Base-by-base conservation (phyloP, 768 basidiomycete genomes). In the Tricholoma sp. region DNA sequence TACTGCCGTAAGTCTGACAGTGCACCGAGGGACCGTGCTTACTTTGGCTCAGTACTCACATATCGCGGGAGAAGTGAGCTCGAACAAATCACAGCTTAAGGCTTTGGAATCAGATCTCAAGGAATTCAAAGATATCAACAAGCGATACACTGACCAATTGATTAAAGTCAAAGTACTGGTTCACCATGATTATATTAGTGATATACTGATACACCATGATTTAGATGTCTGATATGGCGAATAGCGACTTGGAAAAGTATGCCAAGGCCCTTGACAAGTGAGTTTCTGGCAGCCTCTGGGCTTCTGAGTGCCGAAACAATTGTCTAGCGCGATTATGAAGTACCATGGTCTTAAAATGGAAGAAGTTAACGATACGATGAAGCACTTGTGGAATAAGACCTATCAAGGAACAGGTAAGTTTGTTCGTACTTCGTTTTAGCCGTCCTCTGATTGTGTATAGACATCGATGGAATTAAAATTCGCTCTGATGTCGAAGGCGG, bases 311-410 rank as follows among this genome's bases (percentile, higher is more conserved):
- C 52, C 28, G 5, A n/a, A 32, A 57, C 67, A 41, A 39, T 47
- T 53, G 59, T 56, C 2, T 56, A 98, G 96, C 62, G 97, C 95
- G 41, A 98, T 99, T 70, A 97, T 99, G 92, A 93, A 92, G 71
- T 99, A 98, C 65, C 97, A 99, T 66, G 76, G 86, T 12, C 79
- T 97, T 63, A 99, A 99, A 74, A 97, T 98, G 97, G 93, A 95
- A 70, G 97, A 99, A 76, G 94, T 99, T 64, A 99, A 99, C 66
- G 94, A 97, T 65, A 95, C 88, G 12, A 96, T 98, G 85, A 88
- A 88, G 49, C 93, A 97, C 66, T 70, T 98, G 3, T 99, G 97
- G 97, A 96, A 94, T 68, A 96, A 94, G 74, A 98, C 95, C 0
- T 99, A 99, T 72, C 96, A 98, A 69, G 96, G 96, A 63, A 98